phyloP scores from a whole-genome alignment of 2,329 filamentous ascomycete species.

The Aspergillus latus region DNA sequence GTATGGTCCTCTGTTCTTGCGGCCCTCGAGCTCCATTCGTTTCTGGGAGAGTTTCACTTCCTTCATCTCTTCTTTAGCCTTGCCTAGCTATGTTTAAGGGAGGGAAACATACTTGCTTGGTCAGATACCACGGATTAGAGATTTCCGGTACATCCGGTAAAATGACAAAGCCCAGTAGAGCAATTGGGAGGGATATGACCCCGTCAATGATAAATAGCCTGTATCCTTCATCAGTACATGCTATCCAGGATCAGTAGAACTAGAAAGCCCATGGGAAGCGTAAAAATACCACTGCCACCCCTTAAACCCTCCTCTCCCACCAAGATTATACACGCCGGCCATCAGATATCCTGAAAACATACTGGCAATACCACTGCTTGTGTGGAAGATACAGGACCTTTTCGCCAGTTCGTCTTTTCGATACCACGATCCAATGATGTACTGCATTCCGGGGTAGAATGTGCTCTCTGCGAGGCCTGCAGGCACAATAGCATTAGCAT shows the following conservation, averaged over 20 bases:
- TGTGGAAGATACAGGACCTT: slow-evolving; percentile 54
- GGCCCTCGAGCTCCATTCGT: slow-evolving; percentile 53
- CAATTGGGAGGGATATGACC: slow-evolving; percentile 54
- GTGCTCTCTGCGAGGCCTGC: slow-evolving; percentile 49
- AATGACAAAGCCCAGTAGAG: slow-evolving; percentile 50
- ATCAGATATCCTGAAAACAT: slow-evolving; percentile 56
- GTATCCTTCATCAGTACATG: background rate
- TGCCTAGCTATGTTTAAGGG: background rate
- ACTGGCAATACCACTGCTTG: slow-evolving; percentile 44
- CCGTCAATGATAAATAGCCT: slow-evolving; percentile 57
- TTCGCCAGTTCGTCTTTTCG: slow-evolving; percentile 53
- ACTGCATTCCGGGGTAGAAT: slow-evolving; percentile 56
- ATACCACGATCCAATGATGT: slow-evolving; percentile 55
- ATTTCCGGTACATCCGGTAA: slow-evolving; percentile 55
- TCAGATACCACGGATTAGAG: slow-evolving; percentile 51
- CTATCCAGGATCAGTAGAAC: background rate
- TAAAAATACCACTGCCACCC: slow-evolving; percentile 53
- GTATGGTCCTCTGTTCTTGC: slow-evolving; percentile 47
- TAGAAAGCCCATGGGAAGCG: too few relatives aligned
- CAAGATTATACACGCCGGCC: slow-evolving; percentile 53
- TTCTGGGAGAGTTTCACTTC: slow-evolving; percentile 50
- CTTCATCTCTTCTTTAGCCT: slow-evolving; percentile 14
- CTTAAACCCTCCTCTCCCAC: slow-evolving; percentile 48
- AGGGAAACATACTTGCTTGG: slow-evolving; percentile 29
- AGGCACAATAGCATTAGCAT: background rate